phyloP scores from a whole-genome alignment of 2,329 filamentous ascomycete genomes.

The Plenodomus tracheiphilus region DNA sequence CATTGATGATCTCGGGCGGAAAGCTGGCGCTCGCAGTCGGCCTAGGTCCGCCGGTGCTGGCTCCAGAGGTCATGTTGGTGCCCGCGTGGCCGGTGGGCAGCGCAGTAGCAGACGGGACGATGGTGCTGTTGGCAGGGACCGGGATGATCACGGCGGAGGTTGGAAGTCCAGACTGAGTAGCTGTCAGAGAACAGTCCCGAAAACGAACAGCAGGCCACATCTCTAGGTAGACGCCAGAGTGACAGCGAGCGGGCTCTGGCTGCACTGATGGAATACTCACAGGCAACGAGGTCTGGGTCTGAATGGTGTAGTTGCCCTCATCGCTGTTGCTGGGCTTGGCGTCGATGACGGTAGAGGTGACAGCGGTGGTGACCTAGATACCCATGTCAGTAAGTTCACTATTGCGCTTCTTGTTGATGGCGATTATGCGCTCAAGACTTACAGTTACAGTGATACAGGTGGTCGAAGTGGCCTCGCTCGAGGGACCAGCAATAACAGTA shows the following conservation, averaged over 20 bases:
- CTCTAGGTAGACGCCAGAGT: not conserved
- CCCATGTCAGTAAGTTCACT: not conserved
- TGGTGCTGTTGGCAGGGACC: not conserved
- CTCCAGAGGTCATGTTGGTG: not conserved
- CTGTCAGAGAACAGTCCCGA: not conserved
- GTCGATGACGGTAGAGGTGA: not conserved
- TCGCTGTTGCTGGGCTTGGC: not conserved
- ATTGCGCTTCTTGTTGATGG: not conserved
- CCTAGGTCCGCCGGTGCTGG: not conserved
- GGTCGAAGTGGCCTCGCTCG: not conserved
- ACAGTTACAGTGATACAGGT: conserved; percentile 3
- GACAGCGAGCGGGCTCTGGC: not conserved
- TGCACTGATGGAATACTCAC: not conserved
- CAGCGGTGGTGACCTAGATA: not conserved
- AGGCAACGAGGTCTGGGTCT: not conserved
- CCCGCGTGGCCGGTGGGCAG: not conserved
- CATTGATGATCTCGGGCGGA: conserved; percentile 5
- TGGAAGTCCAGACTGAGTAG: not conserved
- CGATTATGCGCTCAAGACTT: not conserved
- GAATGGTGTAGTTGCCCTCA: not conserved
- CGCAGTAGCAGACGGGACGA: not conserved
- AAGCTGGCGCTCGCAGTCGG: conserved; percentile 3
- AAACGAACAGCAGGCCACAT: not conserved
- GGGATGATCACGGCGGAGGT: not conserved
- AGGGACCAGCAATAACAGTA: not conserved